Evolutionary conservation across 2,329 filamentous ascomycete species (phyloP).

Genomic region (Hawksworthiomyces lignivorus): DNA sequence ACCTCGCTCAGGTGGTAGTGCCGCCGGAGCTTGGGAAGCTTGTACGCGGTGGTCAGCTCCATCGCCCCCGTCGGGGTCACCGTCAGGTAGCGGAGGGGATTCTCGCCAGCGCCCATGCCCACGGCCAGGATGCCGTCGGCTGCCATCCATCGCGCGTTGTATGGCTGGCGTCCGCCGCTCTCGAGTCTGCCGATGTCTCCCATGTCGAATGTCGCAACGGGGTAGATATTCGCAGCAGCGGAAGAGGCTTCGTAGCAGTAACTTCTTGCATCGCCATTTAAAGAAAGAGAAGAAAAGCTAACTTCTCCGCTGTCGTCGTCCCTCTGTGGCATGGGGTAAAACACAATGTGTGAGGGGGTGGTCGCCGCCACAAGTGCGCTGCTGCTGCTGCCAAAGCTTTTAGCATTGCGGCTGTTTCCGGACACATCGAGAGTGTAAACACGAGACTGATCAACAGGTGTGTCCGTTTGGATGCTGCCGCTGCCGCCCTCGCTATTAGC

Average conservation of each 20-base stretch:
- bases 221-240: conserved; percentile 1
- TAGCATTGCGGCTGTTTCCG: neutral
- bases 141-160: conserved; percentile 37
- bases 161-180: conserved; percentile 15
- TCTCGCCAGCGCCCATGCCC: conserved; percentile 32
- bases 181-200: conserved; percentile 10
- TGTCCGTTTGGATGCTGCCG: conserved; percentile 52
- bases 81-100: conserved; percentile 39
- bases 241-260: neutral
- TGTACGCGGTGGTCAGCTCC: conserved; percentile 24
- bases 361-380: conserved; percentile 24
- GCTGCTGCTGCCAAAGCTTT: neutral
- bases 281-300: no score
- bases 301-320: neutral
- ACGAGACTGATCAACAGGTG: conserved; percentile 44
- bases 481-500: conserved; percentile 78
- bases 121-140: conserved; percentile 37
- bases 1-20: conserved; percentile 20
- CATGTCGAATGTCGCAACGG: conserved; percentile 18
- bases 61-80: conserved; percentile 37
- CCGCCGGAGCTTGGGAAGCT: conserved; percentile 14
- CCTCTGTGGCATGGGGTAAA: conserved; percentile 24
- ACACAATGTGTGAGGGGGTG: conserved; percentile 22
- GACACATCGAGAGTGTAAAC: conserved; percentile 28
- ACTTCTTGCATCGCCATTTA: no score